phyloP scores from a whole-genome alignment of 2,329 filamentous ascomycete genomes.

The Colletotrichum tofieldiae region DNA sequence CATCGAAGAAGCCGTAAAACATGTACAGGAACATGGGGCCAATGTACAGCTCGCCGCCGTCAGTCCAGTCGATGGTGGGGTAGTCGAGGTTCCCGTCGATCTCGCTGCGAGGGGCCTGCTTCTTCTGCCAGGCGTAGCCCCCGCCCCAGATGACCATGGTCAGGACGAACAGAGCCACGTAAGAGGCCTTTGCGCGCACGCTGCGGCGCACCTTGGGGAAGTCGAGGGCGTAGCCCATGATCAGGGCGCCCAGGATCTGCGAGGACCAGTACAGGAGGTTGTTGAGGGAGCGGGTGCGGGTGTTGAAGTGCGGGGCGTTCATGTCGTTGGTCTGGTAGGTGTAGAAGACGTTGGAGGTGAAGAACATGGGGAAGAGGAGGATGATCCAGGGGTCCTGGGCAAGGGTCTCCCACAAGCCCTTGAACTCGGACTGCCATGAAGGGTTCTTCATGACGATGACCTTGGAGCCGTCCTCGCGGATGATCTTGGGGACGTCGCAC shows the following conservation, averaged over 20 bases:
- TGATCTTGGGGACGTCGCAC: conserved; percentile 79
- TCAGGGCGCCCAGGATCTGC: conserved; percentile 82
- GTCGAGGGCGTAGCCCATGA: conserved; percentile 83
- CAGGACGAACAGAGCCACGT: conserved; percentile 74
- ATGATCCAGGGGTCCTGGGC: conserved; percentile 80
- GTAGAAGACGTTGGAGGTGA: conserved; percentile 88
- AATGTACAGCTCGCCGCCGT: conserved; percentile 71
- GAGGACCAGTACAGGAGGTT: conserved; percentile 84
- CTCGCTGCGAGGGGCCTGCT: conserved; percentile 67
- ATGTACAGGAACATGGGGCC: conserved; percentile 92
- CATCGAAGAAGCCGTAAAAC: conserved; percentile 92
- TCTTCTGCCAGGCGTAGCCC: conserved; percentile 82
- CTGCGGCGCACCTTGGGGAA: conserved; percentile 71
- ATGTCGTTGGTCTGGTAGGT: conserved; percentile 81
- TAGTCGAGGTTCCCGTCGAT: conserved; percentile 47
- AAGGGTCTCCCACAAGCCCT: conserved; percentile 83
- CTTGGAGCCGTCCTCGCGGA: conserved; percentile 83
- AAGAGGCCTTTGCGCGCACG: conserved; percentile 76
- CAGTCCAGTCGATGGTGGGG: conserved; percentile 73
- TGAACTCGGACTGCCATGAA: conserved; percentile 84
- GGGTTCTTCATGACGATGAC: conserved; percentile 94
- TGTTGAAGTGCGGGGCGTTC: conserved; percentile 80
- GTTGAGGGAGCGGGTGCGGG: conserved; percentile 83
- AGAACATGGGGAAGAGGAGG: conserved; percentile 86
- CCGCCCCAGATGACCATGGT: conserved; percentile 88